A percentile compares a stretch with the other conserved stretches of the same genome.
These are phyloP conservation scores for Lentinula lateritia DNA, from an alignment of 768 basidiomycete species.

Conservation along the genomic window DNA sequence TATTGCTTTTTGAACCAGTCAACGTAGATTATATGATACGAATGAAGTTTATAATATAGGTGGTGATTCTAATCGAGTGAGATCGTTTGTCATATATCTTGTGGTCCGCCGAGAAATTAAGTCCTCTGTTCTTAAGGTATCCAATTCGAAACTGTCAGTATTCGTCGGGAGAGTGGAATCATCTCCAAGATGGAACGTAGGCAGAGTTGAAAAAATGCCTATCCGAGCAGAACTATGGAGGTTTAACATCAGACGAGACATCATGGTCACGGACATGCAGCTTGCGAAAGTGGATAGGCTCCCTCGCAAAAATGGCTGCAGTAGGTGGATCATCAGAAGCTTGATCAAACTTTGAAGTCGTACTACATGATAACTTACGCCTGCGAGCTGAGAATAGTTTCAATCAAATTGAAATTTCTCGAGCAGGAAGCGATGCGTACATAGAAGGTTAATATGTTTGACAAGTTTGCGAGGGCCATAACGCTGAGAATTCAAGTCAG, in stretches of 20 bases:
- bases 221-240: slow-evolving; percentile 35
- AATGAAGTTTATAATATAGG: neutral
- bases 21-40: neutral
- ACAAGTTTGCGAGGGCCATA: slow-evolving; percentile 45
- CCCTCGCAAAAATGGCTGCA: slow-evolving; percentile 40
- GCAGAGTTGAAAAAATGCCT: slow-evolving; percentile 20
- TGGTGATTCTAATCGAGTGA: neutral
- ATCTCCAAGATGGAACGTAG: neutral
- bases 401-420: neutral
- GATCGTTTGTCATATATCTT: neutral
- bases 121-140: slow-evolving; percentile 18
- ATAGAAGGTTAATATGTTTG: slow-evolving; percentile 41
- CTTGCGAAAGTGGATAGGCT: slow-evolving; percentile 44
- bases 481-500: slow-evolving; percentile 25
- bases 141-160: slow-evolving; percentile 16
- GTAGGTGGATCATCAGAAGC: neutral
- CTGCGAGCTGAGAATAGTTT: slow-evolving; percentile 14
- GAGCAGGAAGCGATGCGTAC: slow-evolving; percentile 13
- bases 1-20: too few species aligned
- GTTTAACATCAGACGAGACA: slow-evolving; percentile 54
- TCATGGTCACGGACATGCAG: slow-evolving; percentile 47
- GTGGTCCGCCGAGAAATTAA: neutral
- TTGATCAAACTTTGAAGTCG: slow-evolving; percentile 19
- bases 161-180: neutral
- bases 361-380: slow-evolving; percentile 10